phyloP scores from a whole-genome alignment of 2,329 filamentous ascomycete genomes.

The Cercospora sp. region DNA sequence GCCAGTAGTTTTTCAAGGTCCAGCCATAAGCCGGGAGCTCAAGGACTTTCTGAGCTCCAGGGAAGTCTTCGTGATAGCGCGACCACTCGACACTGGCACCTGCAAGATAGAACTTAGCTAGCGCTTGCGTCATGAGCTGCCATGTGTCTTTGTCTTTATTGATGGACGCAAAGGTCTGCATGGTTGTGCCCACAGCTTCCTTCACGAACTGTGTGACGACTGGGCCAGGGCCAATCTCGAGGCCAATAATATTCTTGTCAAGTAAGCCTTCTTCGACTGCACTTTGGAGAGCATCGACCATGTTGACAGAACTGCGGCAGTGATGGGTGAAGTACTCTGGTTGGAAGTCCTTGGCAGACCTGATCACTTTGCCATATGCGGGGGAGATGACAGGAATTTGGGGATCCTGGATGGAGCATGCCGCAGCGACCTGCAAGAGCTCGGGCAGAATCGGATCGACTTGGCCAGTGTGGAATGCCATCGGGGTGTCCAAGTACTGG shows the following conservation, averaged over 20 bases:
- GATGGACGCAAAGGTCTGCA: constrained; percentile 14
- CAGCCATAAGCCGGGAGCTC: constrained; percentile 50
- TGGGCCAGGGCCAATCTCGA: constrained; percentile 26
- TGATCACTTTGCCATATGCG: constrained; percentile 27
- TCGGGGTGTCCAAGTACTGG: constrained; percentile 23
- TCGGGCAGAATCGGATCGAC: constrained; percentile 28
- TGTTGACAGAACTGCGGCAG: constrained; percentile 22
- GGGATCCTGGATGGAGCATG: constrained; percentile 22
- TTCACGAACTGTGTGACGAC: constrained; percentile 18
- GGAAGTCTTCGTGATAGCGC: constrained; percentile 58
- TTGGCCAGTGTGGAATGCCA: constrained; percentile 35
- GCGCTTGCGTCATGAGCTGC: constrained; percentile 51
- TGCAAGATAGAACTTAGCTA: constrained; percentile 54
- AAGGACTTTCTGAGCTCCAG: constrained; percentile 44
- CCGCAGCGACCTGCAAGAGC: constrained; percentile 14
- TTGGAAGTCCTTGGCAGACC: constrained; percentile 15
- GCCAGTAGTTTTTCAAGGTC: constrained; percentile 41
- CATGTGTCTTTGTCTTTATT: constrained; percentile 39
- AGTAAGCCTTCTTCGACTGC: constrained; percentile 18
- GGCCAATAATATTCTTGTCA: constrained; percentile 13
- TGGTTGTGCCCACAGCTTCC: not conserved
- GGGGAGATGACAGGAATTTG: constrained; percentile 34
- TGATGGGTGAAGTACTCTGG: constrained; percentile 27
- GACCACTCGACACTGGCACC: constrained; percentile 62
- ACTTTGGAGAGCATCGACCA: constrained; percentile 15